Evolutionary conservation across 2,329 filamentous ascomycete genomes (phyloP).

Genomic region (Penicillium sp.): DNA sequence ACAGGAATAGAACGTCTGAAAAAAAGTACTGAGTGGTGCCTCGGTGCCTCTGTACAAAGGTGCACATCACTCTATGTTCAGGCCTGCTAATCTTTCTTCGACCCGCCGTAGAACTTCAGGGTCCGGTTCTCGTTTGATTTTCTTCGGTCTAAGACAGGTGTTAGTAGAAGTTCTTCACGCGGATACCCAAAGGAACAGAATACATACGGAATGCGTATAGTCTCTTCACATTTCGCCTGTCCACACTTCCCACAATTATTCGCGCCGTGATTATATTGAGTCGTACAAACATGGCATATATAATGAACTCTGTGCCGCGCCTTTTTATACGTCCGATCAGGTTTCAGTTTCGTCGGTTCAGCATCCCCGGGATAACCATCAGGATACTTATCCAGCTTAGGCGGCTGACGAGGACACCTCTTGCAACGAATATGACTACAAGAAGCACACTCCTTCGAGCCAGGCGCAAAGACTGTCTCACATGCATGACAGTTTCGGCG

Average conservation of each 20-base stretch:
- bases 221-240: constrained; percentile 43
- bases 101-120: constrained; percentile 40
- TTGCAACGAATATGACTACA: constrained; percentile 77
- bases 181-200: not conserved
- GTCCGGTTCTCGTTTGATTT: constrained; percentile 39
- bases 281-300: constrained; percentile 43
- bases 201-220: constrained; percentile 45
- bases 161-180: constrained; percentile 5
- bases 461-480: constrained; percentile 59
- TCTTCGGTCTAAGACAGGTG: constrained; percentile 37
- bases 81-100: constrained; percentile 38
- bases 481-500: constrained; percentile 77
- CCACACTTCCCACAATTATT: constrained; percentile 40
- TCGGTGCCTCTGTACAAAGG: not conserved
- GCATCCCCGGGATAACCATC: constrained; percentile 48
- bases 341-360: constrained; percentile 36
- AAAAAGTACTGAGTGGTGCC: not conserved
- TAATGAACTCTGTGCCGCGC: constrained; percentile 42
- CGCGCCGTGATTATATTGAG: constrained; percentile 33
- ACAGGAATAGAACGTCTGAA: not conserved
- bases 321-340: constrained; percentile 40
- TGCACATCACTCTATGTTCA: not conserved
- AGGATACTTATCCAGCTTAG: constrained; percentile 45
- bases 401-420: constrained; percentile 76
- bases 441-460: constrained; percentile 63